Conservation (phyloP, 345 rosid species). For the Mercurialis annua region DNA sequence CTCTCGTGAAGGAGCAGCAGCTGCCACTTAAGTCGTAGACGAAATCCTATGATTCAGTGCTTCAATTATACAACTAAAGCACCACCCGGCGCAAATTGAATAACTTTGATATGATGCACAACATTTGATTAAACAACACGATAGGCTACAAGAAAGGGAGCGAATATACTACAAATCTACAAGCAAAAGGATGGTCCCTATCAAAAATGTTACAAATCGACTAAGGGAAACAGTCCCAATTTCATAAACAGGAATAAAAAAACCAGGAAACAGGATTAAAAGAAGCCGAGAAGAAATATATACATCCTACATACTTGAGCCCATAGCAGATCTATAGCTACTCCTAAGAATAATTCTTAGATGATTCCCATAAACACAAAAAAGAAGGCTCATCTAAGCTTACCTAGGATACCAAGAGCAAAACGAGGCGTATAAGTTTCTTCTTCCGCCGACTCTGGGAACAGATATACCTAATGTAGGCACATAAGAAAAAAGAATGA, state of each 20-base stretch:
- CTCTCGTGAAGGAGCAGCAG: too few species aligned
- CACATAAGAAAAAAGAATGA: neutral
- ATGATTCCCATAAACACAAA: neutral
- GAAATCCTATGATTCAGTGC: too few species aligned
- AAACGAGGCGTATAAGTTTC: conserved; percentile 3
- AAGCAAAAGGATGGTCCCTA: neutral
- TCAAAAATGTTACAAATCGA: neutral
- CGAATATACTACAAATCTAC: neutral
- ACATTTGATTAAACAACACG: conserved; percentile 10
- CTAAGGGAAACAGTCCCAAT: conserved; percentile 1
- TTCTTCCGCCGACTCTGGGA: neutral
- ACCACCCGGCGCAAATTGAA: neutral
- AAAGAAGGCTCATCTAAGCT: neutral
- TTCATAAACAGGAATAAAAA: neutral
- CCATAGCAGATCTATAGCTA: neutral
- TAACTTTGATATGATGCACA: conserved; percentile 8
- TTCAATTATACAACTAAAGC: too few species aligned
- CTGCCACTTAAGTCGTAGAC: too few species aligned
- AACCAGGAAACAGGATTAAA: neutral
- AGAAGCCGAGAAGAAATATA: neutral
- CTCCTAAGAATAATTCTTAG: neutral
- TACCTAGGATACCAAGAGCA: neutral
- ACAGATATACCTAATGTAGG: conserved; percentile 3
- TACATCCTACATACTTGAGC: conserved; percentile 2
- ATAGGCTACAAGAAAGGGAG: neutral